Evolutionary conservation across 108 stramenopile species (phyloP), one percentile per base, ranked within the genome.

Genomic region (Nannochloropsis oceanica): DNA sequence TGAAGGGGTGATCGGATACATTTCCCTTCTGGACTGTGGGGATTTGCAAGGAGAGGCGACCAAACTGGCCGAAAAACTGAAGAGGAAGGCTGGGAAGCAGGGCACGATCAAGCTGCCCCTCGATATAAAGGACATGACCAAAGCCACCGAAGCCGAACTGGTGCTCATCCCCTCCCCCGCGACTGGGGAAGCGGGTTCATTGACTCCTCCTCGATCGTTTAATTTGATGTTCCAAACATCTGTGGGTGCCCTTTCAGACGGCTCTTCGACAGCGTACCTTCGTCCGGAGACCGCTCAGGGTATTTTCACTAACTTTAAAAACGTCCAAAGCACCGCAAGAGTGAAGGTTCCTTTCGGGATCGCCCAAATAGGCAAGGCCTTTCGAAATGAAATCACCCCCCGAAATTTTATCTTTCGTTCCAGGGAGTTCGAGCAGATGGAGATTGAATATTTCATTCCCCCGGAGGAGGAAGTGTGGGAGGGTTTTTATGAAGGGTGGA

Each of bases 371-470:
- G 98, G 98, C 79, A 97, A 97, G 91, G 96, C 97, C 27, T 99
- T 97, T 89, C 94, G 98, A 12, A 99, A 99, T 89, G 98, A 99
- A 88, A 97, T 99, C 80, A 97, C 96, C 12, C 96, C 96, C 10
- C 90, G 96, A 22, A 96, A 97, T 85, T 99, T 96, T 87, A 95
- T 99, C 84, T 99, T 98, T 87, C 95, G 97, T 81, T 91, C 91
- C n/a, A 92, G 98, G 13, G 98, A 99, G 90, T 99, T 99, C 86
- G 97, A 97, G 90, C 98, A 99, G 92, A 95, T 96, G 95, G 98
- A 99, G 88, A 81, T 87, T 18, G 86, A 87, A 86, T 87, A 87
- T 73, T 88, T 87, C 26, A 79, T 87, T 0, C 80, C 87, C 90
- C 43, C 89, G 85, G 73, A 83, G 44, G 86, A 87, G 42, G 84